Percentiles rank a stretch among this genome's conserved stretches.
Conservation (phyloP, 108 stramenopile genomes). For the Cyclotella distinguenda region DNA sequence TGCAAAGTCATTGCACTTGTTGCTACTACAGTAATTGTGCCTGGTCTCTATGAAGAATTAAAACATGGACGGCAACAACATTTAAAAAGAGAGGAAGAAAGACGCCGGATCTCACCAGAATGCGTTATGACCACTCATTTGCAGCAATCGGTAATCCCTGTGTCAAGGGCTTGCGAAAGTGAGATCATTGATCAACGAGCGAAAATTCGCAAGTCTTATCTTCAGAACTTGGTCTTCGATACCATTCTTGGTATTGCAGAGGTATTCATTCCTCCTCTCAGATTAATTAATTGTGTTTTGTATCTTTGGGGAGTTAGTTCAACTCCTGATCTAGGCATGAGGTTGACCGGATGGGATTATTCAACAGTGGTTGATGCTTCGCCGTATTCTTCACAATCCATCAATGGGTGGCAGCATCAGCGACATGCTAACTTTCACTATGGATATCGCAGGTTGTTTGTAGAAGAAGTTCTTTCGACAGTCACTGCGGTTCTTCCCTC, state of each 20-base stretch:
- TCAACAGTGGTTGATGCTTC: constrained; percentile 6
- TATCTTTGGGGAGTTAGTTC: constrained; percentile 40
- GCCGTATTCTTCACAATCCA: background rate
- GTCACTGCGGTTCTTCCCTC: constrained; percentile 33
- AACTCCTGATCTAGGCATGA: constrained; percentile 39
- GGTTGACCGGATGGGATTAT: constrained; percentile 47
- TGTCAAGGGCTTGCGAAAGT: background rate
- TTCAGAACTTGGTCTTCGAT: constrained; percentile 20
- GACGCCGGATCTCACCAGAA: constrained; percentile 2
- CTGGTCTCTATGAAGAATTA: constrained; percentile 33
- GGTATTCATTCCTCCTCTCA: constrained; percentile 37
- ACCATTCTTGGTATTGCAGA: constrained; percentile 36
- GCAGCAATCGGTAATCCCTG: constrained; percentile 4
- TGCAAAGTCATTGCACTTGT: constrained; percentile 28
- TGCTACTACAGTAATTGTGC: constrained; percentile 29
- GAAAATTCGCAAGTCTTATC: constrained; percentile 15
- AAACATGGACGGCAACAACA: constrained; percentile 25
- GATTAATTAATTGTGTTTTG: constrained; percentile 33
- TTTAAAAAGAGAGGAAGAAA: constrained; percentile 25
- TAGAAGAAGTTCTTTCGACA: constrained; percentile 40
- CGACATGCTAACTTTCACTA: constrained; percentile 53
- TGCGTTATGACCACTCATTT: background rate
- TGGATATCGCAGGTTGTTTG: constrained; percentile 44
- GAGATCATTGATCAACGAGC: constrained; percentile 19
- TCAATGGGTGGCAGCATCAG: constrained; percentile 14